Conservation (phyloP, 306 rosid genomes). For the Casuarina glauca region DNA sequence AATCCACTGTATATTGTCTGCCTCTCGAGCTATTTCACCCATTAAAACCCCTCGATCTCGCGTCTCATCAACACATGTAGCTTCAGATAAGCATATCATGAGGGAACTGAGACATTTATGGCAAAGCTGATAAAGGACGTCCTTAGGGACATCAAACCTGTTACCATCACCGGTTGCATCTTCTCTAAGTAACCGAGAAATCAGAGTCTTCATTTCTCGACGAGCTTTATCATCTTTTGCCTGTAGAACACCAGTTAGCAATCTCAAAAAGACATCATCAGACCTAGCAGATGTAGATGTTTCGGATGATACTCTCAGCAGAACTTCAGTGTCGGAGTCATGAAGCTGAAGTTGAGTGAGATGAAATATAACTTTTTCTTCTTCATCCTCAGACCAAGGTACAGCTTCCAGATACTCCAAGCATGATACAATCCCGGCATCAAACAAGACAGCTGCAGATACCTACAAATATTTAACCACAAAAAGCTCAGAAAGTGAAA, state of each 20-base stretch:
- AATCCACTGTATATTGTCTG: slow-evolving; percentile 88
- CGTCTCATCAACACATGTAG: slow-evolving; percentile 37
- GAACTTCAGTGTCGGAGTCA: slow-evolving; percentile 46
- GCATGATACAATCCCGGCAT: slow-evolving; percentile 70
- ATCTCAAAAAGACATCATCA: slow-evolving; percentile 51
- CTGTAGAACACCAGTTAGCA: slow-evolving; percentile 68
- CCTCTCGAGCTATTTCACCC: slow-evolving; percentile 80
- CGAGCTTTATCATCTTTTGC: slow-evolving; percentile 92
- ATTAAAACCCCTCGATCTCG: slow-evolving; percentile 61
- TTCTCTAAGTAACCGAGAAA: slow-evolving; percentile 73
- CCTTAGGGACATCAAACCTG: slow-evolving; percentile 72
- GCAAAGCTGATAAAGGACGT: slow-evolving; percentile 69
- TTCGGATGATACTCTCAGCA: slow-evolving; percentile 64
- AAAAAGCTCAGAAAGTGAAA: background rate
- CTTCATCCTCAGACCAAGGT: slow-evolving; percentile 88
- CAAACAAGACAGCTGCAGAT: slow-evolving; percentile 81
- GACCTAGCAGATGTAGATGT: slow-evolving; percentile 53
- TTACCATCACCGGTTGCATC: slow-evolving; percentile 39
- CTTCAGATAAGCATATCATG: slow-evolving; percentile 63
- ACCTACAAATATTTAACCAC: slow-evolving; percentile 47
- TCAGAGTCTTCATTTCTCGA: slow-evolving; percentile 67
- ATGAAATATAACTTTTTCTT: slow-evolving; percentile 60
- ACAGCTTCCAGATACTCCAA: slow-evolving; percentile 77
- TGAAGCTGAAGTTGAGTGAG: slow-evolving; percentile 63
- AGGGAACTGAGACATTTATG: slow-evolving; percentile 73